phyloP scores from a whole-genome alignment of 2,329 filamentous ascomycete genomes.

The Xylariaceae sp. region DNA sequence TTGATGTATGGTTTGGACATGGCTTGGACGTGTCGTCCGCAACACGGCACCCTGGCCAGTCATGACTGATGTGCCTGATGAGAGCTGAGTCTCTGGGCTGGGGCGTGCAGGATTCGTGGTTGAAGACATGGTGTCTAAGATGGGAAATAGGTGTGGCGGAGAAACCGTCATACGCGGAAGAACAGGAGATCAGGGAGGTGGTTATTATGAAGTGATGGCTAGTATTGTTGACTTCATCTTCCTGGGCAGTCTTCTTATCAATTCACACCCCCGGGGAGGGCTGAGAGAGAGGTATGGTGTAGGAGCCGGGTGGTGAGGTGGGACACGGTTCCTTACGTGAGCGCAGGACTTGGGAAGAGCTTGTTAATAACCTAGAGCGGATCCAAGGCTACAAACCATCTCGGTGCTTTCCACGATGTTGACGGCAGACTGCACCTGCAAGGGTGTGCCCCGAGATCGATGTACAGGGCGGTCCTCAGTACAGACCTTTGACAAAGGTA shows the following conservation, averaged over 20 bases:
- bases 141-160: slow-evolving; percentile 36
- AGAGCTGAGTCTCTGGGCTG: slow-evolving; percentile 40
- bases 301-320: slow-evolving; percentile 34
- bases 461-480: slow-evolving; percentile 44
- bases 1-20: slow-evolving; percentile 55
- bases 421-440: slow-evolving; percentile 41
- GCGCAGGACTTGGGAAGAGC: slow-evolving; percentile 30
- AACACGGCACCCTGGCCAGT: slow-evolving; percentile 49
- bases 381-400: slow-evolving; percentile 42
- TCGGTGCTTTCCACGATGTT: slow-evolving; percentile 40
- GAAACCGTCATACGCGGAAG: slow-evolving; percentile 37
- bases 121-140: slow-evolving; percentile 45
- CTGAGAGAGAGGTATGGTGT: slow-evolving; percentile 22
- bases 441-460: slow-evolving; percentile 38
- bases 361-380: slow-evolving; percentile 40
- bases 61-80: slow-evolving; percentile 49
- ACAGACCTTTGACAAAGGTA: slow-evolving; percentile 42
- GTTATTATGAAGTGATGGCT: slow-evolving; percentile 39
- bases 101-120: slow-evolving; percentile 42
- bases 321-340: slow-evolving; percentile 36
- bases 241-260: slow-evolving; percentile 34
- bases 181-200: slow-evolving; percentile 28
- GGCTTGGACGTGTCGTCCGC: slow-evolving; percentile 53
- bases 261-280: slow-evolving; percentile 33
- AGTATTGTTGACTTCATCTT: slow-evolving; percentile 44